Evolutionary conservation across 2,329 filamentous ascomycete species (phyloP).

Genomic region (Karstenula rhodostoma): DNA sequence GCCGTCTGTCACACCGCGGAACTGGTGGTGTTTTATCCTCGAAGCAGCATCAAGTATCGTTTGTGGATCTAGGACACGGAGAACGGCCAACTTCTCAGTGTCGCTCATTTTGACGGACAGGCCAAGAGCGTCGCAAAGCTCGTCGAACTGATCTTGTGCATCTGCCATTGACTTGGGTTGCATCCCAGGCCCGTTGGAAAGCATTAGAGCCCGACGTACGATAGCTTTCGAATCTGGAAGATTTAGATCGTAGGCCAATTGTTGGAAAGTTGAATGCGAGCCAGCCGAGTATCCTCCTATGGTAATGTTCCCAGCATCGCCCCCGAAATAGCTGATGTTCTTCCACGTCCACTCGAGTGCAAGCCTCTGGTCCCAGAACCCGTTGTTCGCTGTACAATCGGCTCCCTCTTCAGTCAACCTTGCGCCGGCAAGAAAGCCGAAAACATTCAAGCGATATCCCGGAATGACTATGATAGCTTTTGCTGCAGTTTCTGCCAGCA

Average conservation of each 20-base stretch:
- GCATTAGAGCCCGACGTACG: slow-evolving; percentile 62
- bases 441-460: slow-evolving; percentile 64
- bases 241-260: slow-evolving; percentile 64
- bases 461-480: slow-evolving; percentile 62
- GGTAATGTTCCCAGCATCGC: slow-evolving; percentile 60
- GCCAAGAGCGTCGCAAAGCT: slow-evolving; percentile 55
- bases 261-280: slow-evolving; percentile 64
- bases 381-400: slow-evolving; percentile 56
- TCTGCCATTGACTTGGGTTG: slow-evolving; percentile 60
- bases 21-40: slow-evolving; percentile 60
- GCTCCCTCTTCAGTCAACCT: slow-evolving; percentile 54
- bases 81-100: slow-evolving; percentile 55
- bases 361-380: slow-evolving; percentile 66
- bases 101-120: slow-evolving; percentile 53
- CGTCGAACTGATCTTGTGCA: slow-evolving; percentile 61
- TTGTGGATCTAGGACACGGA: slow-evolving; percentile 52
- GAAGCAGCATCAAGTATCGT: slow-evolving; percentile 54
- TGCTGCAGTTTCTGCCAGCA: slow-evolving; percentile 59
- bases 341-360: slow-evolving; percentile 65
- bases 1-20: slow-evolving; percentile 61
- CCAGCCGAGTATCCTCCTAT: slow-evolving; percentile 66
- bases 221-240: slow-evolving; percentile 56
- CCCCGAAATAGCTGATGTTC: slow-evolving; percentile 61
- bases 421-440: slow-evolving; percentile 63
- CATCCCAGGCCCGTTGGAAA: slow-evolving; percentile 61